phyloP scores from a whole-genome alignment of 192 early-diverging fungal species.

The Linnemannia hyalina region DNA sequence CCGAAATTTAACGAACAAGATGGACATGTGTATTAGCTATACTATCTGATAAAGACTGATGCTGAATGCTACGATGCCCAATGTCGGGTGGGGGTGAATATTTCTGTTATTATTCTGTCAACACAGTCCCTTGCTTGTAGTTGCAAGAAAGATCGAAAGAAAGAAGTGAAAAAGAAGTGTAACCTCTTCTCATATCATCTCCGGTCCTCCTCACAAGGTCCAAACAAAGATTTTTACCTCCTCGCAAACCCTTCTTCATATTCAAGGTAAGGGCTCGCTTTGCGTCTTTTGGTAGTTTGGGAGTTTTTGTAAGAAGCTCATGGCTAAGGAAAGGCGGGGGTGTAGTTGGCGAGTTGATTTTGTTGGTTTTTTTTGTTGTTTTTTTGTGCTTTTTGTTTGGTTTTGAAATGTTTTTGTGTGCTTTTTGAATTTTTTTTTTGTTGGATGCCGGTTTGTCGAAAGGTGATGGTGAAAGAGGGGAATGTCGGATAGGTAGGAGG shows the following conservation, averaged over 20 bases:
- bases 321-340: conserved; percentile 28
- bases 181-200: too few species aligned
- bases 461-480: background rate
- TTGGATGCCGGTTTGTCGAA: background rate
- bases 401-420: conserved; percentile 21
- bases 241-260: conserved; percentile 39
- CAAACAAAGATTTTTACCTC: conserved; percentile 22
- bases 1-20: background rate
- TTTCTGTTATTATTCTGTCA: conserved; percentile 32
- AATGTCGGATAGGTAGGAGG: background rate
- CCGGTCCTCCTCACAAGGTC: background rate
- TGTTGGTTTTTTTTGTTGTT: background rate
- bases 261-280: conserved; percentile 29
- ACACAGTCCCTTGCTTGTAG: conserved; percentile 6
- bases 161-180: too few species aligned
- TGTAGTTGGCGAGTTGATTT: background rate
- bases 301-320: conserved; percentile 10
- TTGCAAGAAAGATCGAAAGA: background rate
- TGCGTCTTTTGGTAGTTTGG: conserved; percentile 33
- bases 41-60: background rate
- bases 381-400: conserved; percentile 6
- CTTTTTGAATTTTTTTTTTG: conserved; percentile 24
- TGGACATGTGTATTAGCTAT: background rate
- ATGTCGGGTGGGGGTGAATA: conserved; percentile 19
- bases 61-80: background rate